Conservation (phyloP, 768 basidiomycete genomes). For the Clitopilus passeckerianus region DNA sequence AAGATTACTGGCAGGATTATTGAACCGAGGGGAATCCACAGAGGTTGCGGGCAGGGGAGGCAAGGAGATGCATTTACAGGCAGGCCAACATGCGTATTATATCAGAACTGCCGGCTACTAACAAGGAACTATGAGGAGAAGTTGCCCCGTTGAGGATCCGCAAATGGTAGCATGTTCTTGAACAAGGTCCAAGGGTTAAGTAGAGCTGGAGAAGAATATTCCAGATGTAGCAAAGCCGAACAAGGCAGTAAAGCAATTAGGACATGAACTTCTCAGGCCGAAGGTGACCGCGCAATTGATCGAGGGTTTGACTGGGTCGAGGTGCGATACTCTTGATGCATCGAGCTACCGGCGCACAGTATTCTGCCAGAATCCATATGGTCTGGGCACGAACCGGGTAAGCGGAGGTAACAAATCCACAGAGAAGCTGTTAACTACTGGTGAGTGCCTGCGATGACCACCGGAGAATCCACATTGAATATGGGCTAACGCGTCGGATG, state of each 20-base stretch:
- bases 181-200: constrained; percentile 10
- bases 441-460: constrained; percentile 11
- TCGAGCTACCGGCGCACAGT: neutral
- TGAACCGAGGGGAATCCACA: no score
- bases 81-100: constrained; percentile 9
- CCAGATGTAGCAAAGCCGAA: constrained; percentile 29
- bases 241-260: constrained; percentile 15
- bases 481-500: neutral
- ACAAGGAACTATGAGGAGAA: constrained; percentile 16
- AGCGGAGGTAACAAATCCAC: neutral
- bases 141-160: constrained; percentile 10
- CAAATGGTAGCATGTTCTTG: constrained; percentile 26
- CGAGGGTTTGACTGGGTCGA: neutral
- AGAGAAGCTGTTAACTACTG: no score
- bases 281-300: constrained; percentile 9
- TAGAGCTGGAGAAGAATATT: constrained; percentile 23
- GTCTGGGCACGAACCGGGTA: neutral
- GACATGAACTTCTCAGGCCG: constrained; percentile 26
- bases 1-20: no score
- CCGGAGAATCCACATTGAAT: constrained; percentile 15
- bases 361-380: neutral
- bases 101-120: constrained; percentile 9
- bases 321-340: neutral
- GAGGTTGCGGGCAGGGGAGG: neutral
- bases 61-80: neutral